Evolutionary conservation across 306 rosid genomes (phyloP), one percentile per base, ranked within the genome.

Genomic region (Comarum palustre): DNA sequence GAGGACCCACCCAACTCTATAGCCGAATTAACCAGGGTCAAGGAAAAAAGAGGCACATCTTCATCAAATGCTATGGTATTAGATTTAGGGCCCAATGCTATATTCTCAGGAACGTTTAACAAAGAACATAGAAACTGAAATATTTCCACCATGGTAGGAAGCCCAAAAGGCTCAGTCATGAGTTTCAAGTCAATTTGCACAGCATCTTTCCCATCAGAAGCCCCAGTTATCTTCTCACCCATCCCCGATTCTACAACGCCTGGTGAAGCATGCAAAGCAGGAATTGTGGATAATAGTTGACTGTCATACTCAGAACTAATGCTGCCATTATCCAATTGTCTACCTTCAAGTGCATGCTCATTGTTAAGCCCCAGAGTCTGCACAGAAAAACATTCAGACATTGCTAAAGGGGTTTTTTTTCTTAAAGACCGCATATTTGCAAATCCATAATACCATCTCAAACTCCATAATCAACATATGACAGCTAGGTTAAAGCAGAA

Each of bases 61-160:
- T 95, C 99, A 87, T 95, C 96, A 87, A 84, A 91, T 64, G 99
- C 85, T 73, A 87, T 66, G 19, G 99, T 86, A 76, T 87, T 91
- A 78, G 96, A 87, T 78, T 88, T 88, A 24, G 92, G 80, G 71
- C 87, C 96, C 74, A 80, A 71, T 69, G 82, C 97, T 31, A 72
- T 79, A 77, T 90, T 80, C 86, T 91, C 96, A 17, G 81, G 86
- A 83, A 86, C 85, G 82, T 88, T 90, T 81, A 91, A 79, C 83
- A 90, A 84, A 74, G 93, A 88, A 77, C 99, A 95, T 52, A 95
- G 87, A 76, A 90, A 91, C 75, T 87, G 89, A 76, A 95, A 92
- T 80, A 90, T 90, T 83, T 95, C 97, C 82, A 91, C 90, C 99
- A 95, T 95, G 88, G 97, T 90, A 47, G 99, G 96, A 60, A 91